Percentiles rank a stretch among this genome's conserved stretches.
These are phyloP conservation scores for Psilocybe tampanensis DNA, from an alignment of 768 basidiomycete species.

Conservation along the genomic window DNA sequence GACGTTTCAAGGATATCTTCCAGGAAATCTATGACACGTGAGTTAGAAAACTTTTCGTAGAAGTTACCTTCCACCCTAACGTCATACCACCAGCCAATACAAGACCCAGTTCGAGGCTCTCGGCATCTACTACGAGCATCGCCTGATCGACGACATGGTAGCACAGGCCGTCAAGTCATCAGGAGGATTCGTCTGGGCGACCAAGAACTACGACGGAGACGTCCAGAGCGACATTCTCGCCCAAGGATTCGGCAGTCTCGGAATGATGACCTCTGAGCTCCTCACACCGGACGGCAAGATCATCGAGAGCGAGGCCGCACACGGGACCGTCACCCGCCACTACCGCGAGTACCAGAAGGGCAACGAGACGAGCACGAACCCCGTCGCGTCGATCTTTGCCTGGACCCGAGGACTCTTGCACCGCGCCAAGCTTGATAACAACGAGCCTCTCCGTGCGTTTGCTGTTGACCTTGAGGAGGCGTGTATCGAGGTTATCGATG, in stretches of 20 bases:
- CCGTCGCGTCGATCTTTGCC: constrained; percentile 97
- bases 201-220: constrained; percentile 84
- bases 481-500: constrained; percentile 90
- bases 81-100: constrained; percentile 56
- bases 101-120: constrained; percentile 66
- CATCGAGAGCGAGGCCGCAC: constrained; percentile 96
- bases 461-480: constrained; percentile 80
- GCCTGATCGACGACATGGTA: constrained; percentile 98
- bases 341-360: constrained; percentile 98
- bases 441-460: constrained; percentile 72
- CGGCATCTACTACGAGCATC: constrained; percentile 92
- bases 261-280: constrained; percentile 98
- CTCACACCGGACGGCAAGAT: constrained; percentile 93
- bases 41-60: constrained; percentile 21
- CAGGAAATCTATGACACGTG: constrained; percentile 88
- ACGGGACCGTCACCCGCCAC: constrained; percentile 96
- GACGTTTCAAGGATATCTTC: constrained; percentile 99
- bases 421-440: constrained; percentile 90
- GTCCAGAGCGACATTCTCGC: constrained; percentile 93
- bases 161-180: constrained; percentile 96
- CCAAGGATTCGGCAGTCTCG: constrained; percentile 94
- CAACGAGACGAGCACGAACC: constrained; percentile 97
- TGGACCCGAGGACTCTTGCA: constrained; percentile 96
- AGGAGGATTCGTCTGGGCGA: constrained; percentile 86
- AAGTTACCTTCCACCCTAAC: not conserved